Conservation (phyloP, 345 rosid genomes). For the Nasturtium officinale region DNA sequence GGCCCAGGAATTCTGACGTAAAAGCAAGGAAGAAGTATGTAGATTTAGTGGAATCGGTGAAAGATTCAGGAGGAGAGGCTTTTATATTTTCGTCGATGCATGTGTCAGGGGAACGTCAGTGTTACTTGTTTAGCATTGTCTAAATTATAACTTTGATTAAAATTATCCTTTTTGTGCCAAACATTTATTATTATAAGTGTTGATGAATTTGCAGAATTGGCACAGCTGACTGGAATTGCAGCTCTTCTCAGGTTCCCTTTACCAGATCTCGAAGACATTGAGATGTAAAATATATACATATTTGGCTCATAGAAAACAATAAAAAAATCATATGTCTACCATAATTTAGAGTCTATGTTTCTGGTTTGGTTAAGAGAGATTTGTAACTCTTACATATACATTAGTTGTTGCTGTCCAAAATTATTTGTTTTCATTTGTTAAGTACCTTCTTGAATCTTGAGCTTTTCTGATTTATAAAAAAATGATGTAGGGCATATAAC, state of each 20-base stretch:
- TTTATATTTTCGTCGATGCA: slow-evolving; percentile 95
- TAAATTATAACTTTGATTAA: too few relatives aligned
- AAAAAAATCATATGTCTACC: slow-evolving; percentile 2
- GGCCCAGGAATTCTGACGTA: slow-evolving; percentile 66
- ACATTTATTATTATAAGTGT: too few relatives aligned
- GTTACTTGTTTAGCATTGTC: too few relatives aligned
- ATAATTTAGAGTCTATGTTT: background rate
- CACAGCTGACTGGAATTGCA: slow-evolving; percentile 86
- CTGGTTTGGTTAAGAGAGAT: background rate
- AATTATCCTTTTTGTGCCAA: too few relatives aligned
- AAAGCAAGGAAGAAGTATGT: slow-evolving; percentile 67
- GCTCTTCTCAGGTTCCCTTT: slow-evolving; percentile 94
- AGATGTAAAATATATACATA: slow-evolving; percentile 71
- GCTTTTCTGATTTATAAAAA: too few relatives aligned
- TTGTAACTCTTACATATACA: background rate
- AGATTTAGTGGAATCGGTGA: slow-evolving; percentile 73
- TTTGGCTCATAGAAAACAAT: background rate
- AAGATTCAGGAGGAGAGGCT: slow-evolving; percentile 71
- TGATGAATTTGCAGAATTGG: slow-evolving; percentile 40
- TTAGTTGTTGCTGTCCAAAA: background rate
- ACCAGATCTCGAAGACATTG: slow-evolving; percentile 95
- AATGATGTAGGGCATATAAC: too few relatives aligned
- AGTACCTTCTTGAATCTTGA: background rate
- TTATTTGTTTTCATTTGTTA: too few relatives aligned
- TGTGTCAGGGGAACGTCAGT: slow-evolving; percentile 71